Percentiles rank a stretch among this genome's conserved stretches.
These are phyloP conservation scores for Sanghuangporus weigelae DNA, from an alignment of 1,284 basidiomycete genomes.

Conservation along the genomic window DNA sequence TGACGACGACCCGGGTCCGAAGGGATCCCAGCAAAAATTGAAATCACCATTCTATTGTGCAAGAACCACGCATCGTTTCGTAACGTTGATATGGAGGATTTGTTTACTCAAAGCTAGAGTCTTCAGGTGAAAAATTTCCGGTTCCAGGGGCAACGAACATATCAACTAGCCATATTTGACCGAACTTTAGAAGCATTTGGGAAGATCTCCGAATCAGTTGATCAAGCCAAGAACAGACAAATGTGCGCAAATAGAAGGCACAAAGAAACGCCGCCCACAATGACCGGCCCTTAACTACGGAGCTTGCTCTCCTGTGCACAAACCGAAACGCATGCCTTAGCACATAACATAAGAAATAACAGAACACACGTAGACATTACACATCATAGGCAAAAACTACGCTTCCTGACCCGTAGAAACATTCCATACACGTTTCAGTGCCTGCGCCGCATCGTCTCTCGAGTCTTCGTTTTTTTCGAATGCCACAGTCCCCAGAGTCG, in stretches of 20 bases:
- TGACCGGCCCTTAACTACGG: background rate
- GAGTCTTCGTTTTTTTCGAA: constrained; percentile 54
- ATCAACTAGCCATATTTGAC: background rate
- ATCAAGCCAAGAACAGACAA: background rate
- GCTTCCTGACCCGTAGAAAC: constrained; percentile 56
- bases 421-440: constrained; percentile 66
- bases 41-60: background rate
- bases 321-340: background rate
- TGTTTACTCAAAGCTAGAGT: background rate
- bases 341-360: background rate
- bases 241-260: background rate
- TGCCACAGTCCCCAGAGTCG: constrained; percentile 59
- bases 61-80: background rate
- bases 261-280: background rate
- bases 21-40: no score
- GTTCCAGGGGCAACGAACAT: background rate
- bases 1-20: background rate
- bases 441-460: constrained; percentile 47
- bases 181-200: background rate
- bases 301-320: background rate
- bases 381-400: background rate
- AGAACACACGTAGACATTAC: background rate
- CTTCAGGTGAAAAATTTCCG: background rate
- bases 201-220: background rate
- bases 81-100: background rate